Percentiles rank a stretch among this genome's conserved stretches.
Conservation (phyloP, 2,329 filamentous ascomycete species). For the Aspergillus arachidicola region DNA sequence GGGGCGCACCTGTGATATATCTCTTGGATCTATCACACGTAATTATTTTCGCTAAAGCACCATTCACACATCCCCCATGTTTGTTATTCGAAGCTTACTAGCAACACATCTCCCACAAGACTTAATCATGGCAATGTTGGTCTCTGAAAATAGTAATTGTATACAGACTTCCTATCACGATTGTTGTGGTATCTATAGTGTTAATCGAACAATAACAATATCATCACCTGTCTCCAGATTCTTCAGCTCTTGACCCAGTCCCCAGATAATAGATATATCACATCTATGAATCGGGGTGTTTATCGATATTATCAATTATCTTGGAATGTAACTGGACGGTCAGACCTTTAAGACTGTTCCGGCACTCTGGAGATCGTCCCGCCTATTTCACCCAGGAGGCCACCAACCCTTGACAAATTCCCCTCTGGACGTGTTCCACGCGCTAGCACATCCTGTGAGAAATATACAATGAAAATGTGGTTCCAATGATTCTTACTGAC, state of each 20-base stretch:
- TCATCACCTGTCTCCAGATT: neutral
- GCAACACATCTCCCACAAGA: neutral
- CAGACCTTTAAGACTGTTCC: conserved; percentile 16
- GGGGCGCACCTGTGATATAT: neutral
- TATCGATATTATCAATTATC: conserved; percentile 7
- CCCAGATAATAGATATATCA: conserved; percentile 20
- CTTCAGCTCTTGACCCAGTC: neutral
- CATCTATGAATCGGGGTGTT: conserved; percentile 16
- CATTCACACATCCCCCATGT: neutral
- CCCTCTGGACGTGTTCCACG: conserved; percentile 23
- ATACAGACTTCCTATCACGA: neutral
- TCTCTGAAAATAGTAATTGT: neutral
- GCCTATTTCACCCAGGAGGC: conserved; percentile 13
- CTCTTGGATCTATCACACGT: neutral
- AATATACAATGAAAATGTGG: neutral
- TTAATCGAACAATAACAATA: neutral
- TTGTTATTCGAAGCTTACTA: neutral
- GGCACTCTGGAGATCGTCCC: conserved; percentile 22
- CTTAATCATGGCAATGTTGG: neutral
- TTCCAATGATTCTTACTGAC: neutral
- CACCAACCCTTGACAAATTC: conserved; percentile 21
- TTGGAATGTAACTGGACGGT: conserved; percentile 14
- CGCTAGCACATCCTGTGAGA: conserved; percentile 7
- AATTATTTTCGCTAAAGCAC: neutral
- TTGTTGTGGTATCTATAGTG: neutral